These are phyloP conservation scores for Akebia trifoliata DNA, from an alignment of 164 flowering plant genomes.

Conservation along the genomic window DNA sequence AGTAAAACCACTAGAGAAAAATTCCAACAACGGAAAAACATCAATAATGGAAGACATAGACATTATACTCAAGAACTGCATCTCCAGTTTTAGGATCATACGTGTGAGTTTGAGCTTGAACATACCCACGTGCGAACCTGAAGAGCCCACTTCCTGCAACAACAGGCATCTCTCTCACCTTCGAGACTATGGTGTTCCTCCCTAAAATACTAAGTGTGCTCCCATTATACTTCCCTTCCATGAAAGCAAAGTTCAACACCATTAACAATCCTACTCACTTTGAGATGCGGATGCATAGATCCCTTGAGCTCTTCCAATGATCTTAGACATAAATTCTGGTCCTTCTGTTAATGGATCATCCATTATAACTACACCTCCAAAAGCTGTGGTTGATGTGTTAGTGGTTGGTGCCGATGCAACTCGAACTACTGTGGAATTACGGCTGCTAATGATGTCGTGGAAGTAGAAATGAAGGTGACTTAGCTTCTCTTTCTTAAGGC, in stretches of 20 bases:
- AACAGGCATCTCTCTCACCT: slow-evolving; percentile 3
- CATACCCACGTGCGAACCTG: slow-evolving; percentile 6
- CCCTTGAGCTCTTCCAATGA: slow-evolving; percentile 10
- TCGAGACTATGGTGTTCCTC: neutral
- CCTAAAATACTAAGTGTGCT: slow-evolving; percentile 5
- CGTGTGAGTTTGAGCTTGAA: neutral
- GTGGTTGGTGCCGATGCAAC: slow-evolving; percentile 20
- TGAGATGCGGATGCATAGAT: neutral
- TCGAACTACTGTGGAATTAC: slow-evolving; percentile 20
- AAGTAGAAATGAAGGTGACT: no score
- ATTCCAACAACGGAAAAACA: neutral
- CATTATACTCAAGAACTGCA: slow-evolving; percentile 25
- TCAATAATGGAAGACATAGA: slow-evolving; percentile 20
- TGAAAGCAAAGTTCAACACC: slow-evolving; percentile 1
- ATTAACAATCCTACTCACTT: slow-evolving; percentile 1
- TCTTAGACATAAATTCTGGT: neutral
- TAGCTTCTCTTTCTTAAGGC: slow-evolving; percentile 25
- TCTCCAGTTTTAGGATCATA: slow-evolving; percentile 10
- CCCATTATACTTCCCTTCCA: slow-evolving; percentile 1
- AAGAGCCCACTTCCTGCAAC: slow-evolving; percentile 9
- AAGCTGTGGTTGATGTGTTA: slow-evolving; percentile 7
- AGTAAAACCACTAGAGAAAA: no score
- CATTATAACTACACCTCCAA: slow-evolving; percentile 17
- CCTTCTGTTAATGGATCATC: slow-evolving; percentile 11
- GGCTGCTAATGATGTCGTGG: slow-evolving; percentile 27